Evolutionary conservation across 306 rosid species (phyloP).

Genomic region (Quercus mongolica): DNA sequence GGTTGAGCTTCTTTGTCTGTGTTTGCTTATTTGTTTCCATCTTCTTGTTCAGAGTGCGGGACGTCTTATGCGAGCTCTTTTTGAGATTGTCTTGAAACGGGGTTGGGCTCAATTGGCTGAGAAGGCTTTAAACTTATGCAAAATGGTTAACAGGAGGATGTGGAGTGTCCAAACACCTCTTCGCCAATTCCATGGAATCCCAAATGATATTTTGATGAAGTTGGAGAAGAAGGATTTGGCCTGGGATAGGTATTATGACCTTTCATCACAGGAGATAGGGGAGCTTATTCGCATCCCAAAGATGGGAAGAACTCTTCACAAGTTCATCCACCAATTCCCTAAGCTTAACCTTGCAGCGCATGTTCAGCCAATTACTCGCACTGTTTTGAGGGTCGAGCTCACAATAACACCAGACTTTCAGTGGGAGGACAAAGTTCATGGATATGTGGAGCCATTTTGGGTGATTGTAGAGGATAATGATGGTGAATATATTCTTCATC

Average conservation of each 20-base stretch:
- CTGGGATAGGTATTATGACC: constrained; percentile 95
- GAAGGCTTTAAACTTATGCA: constrained; percentile 86
- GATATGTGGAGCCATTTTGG: constrained; percentile 96
- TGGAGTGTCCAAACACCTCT: constrained; percentile 97
- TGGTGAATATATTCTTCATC: constrained; percentile 85
- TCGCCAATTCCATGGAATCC: constrained; percentile 80
- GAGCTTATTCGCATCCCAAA: constrained; percentile 79
- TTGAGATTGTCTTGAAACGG: constrained; percentile 85
- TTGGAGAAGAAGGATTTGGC: constrained; percentile 92
- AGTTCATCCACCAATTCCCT: constrained; percentile 85
- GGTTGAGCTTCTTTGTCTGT: constrained; percentile 14
- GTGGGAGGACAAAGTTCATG: constrained; percentile 95
- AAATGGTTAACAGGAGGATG: constrained; percentile 89
- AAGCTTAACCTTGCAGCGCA: constrained; percentile 90
- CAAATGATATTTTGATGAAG: constrained; percentile 62
- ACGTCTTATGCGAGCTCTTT: constrained; percentile 95
- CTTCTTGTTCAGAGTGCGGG: constrained; percentile 71
- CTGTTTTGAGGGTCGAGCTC: constrained; percentile 90
- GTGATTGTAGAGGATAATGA: constrained; percentile 94
- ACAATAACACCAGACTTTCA: constrained; percentile 85
- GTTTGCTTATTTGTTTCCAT: background rate
- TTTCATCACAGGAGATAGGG: constrained; percentile 90
- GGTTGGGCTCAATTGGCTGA: constrained; percentile 97
- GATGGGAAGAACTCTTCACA: constrained; percentile 88
- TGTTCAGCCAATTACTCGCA: constrained; percentile 94